Base-by-base conservation (phyloP, 495 filamentous ascomycete genomes). In the Amorphotheca resinae region DNA sequence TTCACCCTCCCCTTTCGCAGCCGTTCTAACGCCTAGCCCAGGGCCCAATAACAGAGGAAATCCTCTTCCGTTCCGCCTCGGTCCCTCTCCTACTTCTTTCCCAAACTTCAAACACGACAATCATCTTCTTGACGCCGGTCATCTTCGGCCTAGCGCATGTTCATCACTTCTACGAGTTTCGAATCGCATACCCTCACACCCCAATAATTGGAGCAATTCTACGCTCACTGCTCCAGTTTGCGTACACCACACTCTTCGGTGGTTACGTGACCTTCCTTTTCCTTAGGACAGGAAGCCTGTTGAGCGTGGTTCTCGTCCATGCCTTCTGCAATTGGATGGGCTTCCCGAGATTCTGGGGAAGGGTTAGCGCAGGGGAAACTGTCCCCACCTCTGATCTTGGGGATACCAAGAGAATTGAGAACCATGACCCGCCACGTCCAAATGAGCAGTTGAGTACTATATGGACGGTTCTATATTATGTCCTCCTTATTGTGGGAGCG, bases 161-260 rank as follows among this genome's bases (percentile, higher is more conserved):
- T 21, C 89, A 98, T 62, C 91, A 96, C 64, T 85, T 87, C 61
- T 94, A 95, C 64, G 91, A 98, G 64, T 95, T 89, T 65, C 75
- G 78, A 22, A 64, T 93, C 8, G 82, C 79, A 0, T 74, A 94
- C 54, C 86, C 89, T 12, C 66, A 76, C 48, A 77, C 79, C 1
- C 69, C 81, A 4, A 49, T 74, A 9, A 31, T 68, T 3, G 64
- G 67, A 1, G 77, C 77, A 4, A 42, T 88, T 0, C 46, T 84
- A 4, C 76, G 85, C 33, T 83, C 83, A 1, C 31, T 86, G 15
- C 73, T 95, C 48, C 91, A 98, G 57, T 80, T 98, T 51, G 66
- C 71, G n/a, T 98, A 93, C 56, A 96, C 91, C 3, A 86, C 86
- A 14, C 57, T 96, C 18, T 98, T 98, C 49, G 91, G 91, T 35